Evolutionary conservation across 2,329 filamentous ascomycete species (phyloP), one percentile per base, ranked within the genome.

Genomic region (Drechslerella dactyloides): DNA sequence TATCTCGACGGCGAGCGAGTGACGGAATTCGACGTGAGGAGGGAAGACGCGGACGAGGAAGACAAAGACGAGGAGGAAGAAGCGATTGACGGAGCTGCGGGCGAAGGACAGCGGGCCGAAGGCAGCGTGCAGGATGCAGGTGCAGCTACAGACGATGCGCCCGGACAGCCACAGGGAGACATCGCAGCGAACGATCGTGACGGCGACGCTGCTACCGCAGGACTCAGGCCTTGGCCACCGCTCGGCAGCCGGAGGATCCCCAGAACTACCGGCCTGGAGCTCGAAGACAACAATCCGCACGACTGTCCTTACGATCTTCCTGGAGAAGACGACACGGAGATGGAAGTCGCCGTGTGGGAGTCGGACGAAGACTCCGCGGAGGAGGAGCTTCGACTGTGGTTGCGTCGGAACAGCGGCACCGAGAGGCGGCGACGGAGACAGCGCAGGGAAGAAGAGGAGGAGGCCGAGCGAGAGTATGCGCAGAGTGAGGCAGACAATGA

Each of bases 121-220:
- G 19, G 6, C 19, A 17, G 21, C 11, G n/a, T 4, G 35, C 53
- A 52, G n/a, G 65, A 50, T 3, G 24, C 23, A 3, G 65, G 53
- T 15, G 59, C 37, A n/a, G 37, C 11, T 1, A 15, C 46, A 33
- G 44, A n/a, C 21, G 21, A 42, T 7, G 65, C 13, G 7, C 35
- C n/a, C 7, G 58, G 46, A 19, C 48, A 10, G 23, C 23, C 3
- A 19, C 44, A 10, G n/a, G n/a, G n/a, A n/a, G n/a, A n/a, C n/a
- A n/a, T n/a, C n/a, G n/a, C n/a, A n/a, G 66, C 63, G 42, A 70
- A 59, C 17, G 66, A 69, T 54, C 57, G 53, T 7, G 65, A 70
- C 17, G 59, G 64, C 19, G 66, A 70, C 19, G 66, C 59, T 1
- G 59, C 66, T 2, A 40, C 59, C n/a, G 59, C 59, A 21, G 53